Evolutionary conservation across 2,329 filamentous ascomycete genomes (phyloP), one percentile per base, ranked within the genome.

Genomic region (Calonectria pauciramosa): DNA sequence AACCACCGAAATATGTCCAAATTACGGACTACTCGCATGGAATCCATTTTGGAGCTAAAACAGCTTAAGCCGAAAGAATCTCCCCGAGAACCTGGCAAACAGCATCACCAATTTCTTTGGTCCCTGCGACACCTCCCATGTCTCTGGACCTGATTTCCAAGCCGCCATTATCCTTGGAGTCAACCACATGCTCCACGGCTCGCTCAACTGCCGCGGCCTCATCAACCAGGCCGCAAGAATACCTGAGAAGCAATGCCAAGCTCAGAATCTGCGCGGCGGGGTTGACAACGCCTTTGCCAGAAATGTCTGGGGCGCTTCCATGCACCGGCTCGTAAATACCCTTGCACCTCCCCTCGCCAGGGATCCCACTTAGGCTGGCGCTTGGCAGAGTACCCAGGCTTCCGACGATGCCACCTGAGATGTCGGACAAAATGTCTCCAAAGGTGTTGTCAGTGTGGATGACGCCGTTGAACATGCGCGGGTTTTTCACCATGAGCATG

Each of bases 261-360:
- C 93, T 94, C 49, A 95, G 88, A 38, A 95, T 91, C 78, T 93
- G 91, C 1, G 93, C 94, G 41, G 95, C 89, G 0, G 94, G 94
- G 85, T 95, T 95, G 69, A 94, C 93, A 52, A 94, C 89, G 49
- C 92, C 92, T 82, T 94, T 90, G 71, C 94, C 94, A 10, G 92
- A 91, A 77, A 95, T 95, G 78, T 95, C 94, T 14, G 94, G 94
- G 2, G 94, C 94, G 68, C 82, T 91, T 87, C 93, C 94, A 82
- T 95, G 94, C 70, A 95, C 94, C 5, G 94, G 94, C 86, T 95
- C 94, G 82, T 95, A 95, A 79, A 95, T 94, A 75, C 93, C 93
- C 78, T 94, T 94, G 79, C 83, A 85, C n/a, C 78, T 80, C n/a
- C 80, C 82, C 23, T 84, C 75, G 2, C 84, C 82, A 0, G 86